Percentiles rank a stretch among this genome's conserved stretches.
These are phyloP conservation scores for Penicillium sp. DNA, from an alignment of 2,329 filamentous ascomycete species.

Conservation along the genomic window DNA sequence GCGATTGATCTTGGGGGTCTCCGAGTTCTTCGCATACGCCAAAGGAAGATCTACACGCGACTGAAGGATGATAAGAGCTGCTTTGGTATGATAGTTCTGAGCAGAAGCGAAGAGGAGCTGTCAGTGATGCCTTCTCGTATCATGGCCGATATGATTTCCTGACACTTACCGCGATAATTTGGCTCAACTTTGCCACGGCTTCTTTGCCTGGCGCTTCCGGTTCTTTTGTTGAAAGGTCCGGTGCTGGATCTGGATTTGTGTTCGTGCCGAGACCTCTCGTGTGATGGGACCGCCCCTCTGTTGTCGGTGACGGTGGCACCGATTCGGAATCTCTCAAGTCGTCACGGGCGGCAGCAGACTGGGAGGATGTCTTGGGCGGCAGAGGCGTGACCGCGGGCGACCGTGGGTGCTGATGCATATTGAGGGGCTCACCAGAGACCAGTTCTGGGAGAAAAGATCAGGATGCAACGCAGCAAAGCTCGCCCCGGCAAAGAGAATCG, in stretches of 20 bases:
- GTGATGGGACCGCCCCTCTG: constrained; percentile 46
- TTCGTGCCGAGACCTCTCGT: constrained; percentile 48
- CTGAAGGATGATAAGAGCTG: constrained; percentile 74
- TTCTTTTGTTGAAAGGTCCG: constrained; percentile 24
- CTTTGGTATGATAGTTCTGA: constrained; percentile 88
- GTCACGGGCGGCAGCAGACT: constrained; percentile 67
- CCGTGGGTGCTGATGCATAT: constrained; percentile 88
- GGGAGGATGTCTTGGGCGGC: constrained; percentile 65
- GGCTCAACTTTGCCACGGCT: constrained; percentile 73
- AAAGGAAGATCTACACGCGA: constrained; percentile 67
- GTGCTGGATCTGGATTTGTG: constrained; percentile 38
- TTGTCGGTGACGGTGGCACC: constrained; percentile 49
- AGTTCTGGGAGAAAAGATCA: constrained; percentile 1
- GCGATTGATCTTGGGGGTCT: constrained; percentile 66
- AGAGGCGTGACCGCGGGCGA: constrained; percentile 58
- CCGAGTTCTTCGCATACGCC: constrained; percentile 50
- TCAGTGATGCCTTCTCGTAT: neutral
- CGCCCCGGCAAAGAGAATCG: constrained; percentile 13
- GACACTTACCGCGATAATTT: constrained; percentile 76
- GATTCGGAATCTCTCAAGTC: constrained; percentile 64
- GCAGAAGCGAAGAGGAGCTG: constrained; percentile 10
- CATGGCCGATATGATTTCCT: neutral
- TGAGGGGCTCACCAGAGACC: constrained; percentile 16
- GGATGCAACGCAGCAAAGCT: constrained; percentile 3
- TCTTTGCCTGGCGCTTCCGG: constrained; percentile 55